Evolutionary conservation across 345 rosid genomes (phyloP).

Genomic region (Tarenaya hassleriana): DNA sequence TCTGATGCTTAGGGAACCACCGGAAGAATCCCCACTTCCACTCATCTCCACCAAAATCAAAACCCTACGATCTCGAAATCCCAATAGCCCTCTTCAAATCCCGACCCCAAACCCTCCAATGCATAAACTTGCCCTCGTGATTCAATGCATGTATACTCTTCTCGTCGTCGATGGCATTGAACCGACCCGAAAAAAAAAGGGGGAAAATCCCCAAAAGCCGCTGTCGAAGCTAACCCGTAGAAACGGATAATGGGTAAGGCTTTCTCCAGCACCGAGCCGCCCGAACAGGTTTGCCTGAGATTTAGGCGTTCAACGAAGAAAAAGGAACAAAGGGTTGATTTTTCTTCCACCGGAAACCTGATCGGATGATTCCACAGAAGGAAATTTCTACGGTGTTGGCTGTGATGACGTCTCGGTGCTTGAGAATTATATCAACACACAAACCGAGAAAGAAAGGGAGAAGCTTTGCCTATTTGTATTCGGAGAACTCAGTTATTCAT

Average conservation of each 20-base stretch:
- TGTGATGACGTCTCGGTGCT: constrained; percentile 20
- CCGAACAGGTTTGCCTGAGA: constrained; percentile 13
- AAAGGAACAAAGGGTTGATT: constrained; percentile 7
- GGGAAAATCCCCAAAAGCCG: background rate
- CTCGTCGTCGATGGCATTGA: constrained; percentile 20
- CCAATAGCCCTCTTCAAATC: constrained; percentile 9
- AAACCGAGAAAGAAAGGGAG: constrained; percentile 19
- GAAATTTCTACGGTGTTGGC: background rate
- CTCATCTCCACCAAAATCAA: constrained; percentile 33
- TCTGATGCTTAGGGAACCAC: constrained; percentile 33
- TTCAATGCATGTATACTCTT: constrained; percentile 9
- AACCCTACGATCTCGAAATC: constrained; percentile 21
- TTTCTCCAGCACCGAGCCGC: constrained; percentile 10
- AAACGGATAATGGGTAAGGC: constrained; percentile 22
- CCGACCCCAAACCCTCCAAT: constrained; percentile 12
- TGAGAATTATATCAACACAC: constrained; percentile 11
- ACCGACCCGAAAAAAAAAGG: constrained; percentile 17
- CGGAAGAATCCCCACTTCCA: constrained; percentile 32
- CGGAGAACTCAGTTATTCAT: too few relatives aligned
- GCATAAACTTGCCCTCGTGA: background rate
- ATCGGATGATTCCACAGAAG: constrained; percentile 11
- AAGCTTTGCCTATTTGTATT: constrained; percentile 14
- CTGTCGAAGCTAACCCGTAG: constrained; percentile 14
- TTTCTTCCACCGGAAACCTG: background rate
- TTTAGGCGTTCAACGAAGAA: constrained; percentile 18